phyloP scores from a whole-genome alignment of 2,329 filamentous ascomycete species.

The Talaromyces marneffei region DNA sequence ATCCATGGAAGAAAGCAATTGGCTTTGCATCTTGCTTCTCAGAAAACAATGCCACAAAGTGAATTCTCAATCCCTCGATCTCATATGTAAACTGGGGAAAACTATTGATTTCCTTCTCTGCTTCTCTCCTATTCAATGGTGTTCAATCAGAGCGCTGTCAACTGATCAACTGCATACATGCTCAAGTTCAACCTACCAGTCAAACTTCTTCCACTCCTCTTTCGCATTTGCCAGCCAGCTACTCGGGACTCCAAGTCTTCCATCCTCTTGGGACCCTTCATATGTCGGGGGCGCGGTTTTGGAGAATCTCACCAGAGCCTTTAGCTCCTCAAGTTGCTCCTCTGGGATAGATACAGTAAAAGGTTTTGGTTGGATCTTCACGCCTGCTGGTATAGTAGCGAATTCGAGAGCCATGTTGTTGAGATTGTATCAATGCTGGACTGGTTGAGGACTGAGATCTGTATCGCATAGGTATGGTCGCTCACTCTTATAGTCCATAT shows the following conservation, averaged over 20 bases:
- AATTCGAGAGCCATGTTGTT: conserved; percentile 24
- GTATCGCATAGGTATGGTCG: too few relatives aligned
- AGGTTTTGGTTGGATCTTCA: conserved; percentile 33
- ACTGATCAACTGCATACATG: conserved; percentile 19
- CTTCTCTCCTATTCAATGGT: conserved; percentile 23
- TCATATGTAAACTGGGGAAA: conserved; percentile 46
- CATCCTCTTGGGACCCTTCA: conserved; percentile 43
- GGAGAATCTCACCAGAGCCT: conserved; percentile 43
- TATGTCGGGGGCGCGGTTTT: conserved; percentile 46
- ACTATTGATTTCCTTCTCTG: conserved; percentile 43
- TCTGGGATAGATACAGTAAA: conserved; percentile 43
- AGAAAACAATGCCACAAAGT: conserved; percentile 54
- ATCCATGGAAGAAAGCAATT: conserved; percentile 50
- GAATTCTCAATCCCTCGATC: conserved; percentile 37
- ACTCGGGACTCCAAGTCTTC: conserved; percentile 42
- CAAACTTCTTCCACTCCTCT: conserved; percentile 42
- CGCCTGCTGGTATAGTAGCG: conserved; percentile 29
- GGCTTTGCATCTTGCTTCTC: conserved; percentile 46
- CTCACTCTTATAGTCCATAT: background rate
- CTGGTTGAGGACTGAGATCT: background rate
- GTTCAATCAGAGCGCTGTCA: background rate
- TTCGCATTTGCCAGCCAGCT: conserved; percentile 44
- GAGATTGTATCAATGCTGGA: background rate
- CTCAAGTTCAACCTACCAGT: conserved; percentile 38
- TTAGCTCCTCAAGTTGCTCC: conserved; percentile 42